Percentiles rank a stretch among this genome's conserved stretches.
Conservation (phyloP, 441 rosid species). For the Biscutella laevigata region DNA sequence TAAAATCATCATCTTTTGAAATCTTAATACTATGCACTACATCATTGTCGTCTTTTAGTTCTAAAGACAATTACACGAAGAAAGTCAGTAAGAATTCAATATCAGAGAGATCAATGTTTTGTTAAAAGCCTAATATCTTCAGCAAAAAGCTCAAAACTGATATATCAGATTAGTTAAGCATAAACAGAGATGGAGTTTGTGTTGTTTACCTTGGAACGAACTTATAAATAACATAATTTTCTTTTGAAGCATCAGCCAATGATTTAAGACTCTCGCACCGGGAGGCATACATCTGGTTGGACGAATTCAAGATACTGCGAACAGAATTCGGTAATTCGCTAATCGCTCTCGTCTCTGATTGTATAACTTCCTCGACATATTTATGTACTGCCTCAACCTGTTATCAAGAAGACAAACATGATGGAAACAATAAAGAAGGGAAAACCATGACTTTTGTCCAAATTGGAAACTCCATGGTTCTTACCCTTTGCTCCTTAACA, state of each 20-base stretch:
- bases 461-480: neutral
- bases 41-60: neutral
- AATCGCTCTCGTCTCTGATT: conserved; percentile 39
- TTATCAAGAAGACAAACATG: conserved; percentile 21
- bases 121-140: neutral
- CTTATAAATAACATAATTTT: conserved; percentile 52
- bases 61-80: neutral
- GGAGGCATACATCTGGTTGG: conserved; percentile 48
- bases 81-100: neutral
- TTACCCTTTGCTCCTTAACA: conserved; percentile 62
- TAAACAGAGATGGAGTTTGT: neutral
- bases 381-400: conserved; percentile 47
- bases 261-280: conserved; percentile 54
- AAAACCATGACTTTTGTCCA: neutral
- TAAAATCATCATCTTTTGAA: conserved; percentile 5
- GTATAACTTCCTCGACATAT: conserved; percentile 43
- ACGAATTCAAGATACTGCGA: conserved; percentile 59
- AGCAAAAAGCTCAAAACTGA: neutral
- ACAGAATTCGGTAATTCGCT: conserved; percentile 45
- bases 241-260: conserved; percentile 43
- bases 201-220: conserved; percentile 54
- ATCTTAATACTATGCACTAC: neutral
- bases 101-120: neutral
- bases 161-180: neutral
- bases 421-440: neutral